Evolutionary conservation across 371 early-diverging fungal genomes (phyloP), one percentile per base, ranked within the genome.

Genomic region (Dichotomocladium elegans): DNA sequence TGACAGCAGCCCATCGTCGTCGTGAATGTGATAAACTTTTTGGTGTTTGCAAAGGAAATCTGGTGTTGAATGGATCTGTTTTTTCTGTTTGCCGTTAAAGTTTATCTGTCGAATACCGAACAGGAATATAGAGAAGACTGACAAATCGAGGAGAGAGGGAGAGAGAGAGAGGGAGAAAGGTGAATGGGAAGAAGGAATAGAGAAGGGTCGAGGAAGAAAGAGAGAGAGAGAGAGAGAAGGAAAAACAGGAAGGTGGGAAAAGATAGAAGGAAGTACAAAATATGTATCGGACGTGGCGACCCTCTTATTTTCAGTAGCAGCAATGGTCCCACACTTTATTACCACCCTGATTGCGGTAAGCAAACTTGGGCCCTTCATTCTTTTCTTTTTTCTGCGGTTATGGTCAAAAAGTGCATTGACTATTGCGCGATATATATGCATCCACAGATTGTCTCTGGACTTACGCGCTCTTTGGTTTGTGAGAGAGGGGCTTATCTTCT

Each of bases 1-100:
- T 82, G 80, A 54, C 89, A 86, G 68, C 95, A 94, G 61, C 98
- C 96, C 98, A 98, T 98, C 17, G n/a, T 48, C 5, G 22, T 48
- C 17, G 11, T 10, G 29, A n/a, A n/a, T n/a, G n/a, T n/a, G n/a
- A n/a, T n/a, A n/a, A n/a, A n/a, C n/a, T n/a, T n/a, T n/a, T n/a
- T 35, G 35, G 31, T 22, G 37, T 15, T 17, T 10, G 21, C 21
- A 37, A 33, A 37, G n/a, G 17, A 9, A 2, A n/a, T 5, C 21
- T 37, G 37, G 4, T 7, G 37, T 37, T 37, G 21, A 17, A 17
- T n/a, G n/a, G 37, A 21, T 9, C 17, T 37, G 7, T 37, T 37
- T 11, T 37, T 1, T 37, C 15, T n/a, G 37, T 37, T n/a, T n/a
- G n/a, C n/a, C 17, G 21, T 37, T 11, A 21, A 17, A 37, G 7